Evolutionary conservation across 2,329 filamentous ascomycete genomes (phyloP), one percentile per base, ranked within the genome.

Genomic region (Fusarium equiseti): DNA sequence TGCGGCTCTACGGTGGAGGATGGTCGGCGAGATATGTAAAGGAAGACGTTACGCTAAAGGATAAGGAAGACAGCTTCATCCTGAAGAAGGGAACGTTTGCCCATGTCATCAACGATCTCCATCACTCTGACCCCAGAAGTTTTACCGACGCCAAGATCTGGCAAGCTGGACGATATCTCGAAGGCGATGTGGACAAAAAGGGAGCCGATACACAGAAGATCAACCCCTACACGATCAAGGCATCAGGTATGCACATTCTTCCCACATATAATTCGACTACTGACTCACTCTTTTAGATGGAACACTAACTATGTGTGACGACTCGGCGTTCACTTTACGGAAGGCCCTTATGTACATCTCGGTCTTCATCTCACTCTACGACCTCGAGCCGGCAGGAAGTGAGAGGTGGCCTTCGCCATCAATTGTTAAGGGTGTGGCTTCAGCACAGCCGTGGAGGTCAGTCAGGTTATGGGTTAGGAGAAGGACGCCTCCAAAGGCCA

Each of bases 1-100:
- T 83, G 49, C 74, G 82, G 13, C 52, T 83, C 0, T 82, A 84
- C 29, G 78, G 80, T 18, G 76, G 77, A 16, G 70, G 75, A 5
- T 80, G 79, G 77, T 71, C 73, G 1, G 70, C 79, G 46, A 78
- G 75, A 22, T 71, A 67, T 43, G 56, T 81, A 40, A 72, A 73
- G n/a, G 68, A 81, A 55, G 80, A 83, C 31, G 70, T 77, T 2
- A 64, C 75, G 5, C 64, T 83, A 29, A 73, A 75, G 12, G 75
- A 77, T 35, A 72, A 72, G 20, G 75, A 67, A 27, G 52, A 70
- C 6, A 62, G 72, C 7, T 81, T 75, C 50, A 32, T 79, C 4
- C 72, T 83, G 11, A 74, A 75, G 40, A 78, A 81, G 59, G 80
- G 80, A 2, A 75, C 78, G 0, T 81, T 77, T 48, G 80, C 78